These are phyloP conservation scores for Colletotrichum simmondsii DNA, from an alignment of 2,329 filamentous ascomycete genomes.

Conservation along the genomic window DNA sequence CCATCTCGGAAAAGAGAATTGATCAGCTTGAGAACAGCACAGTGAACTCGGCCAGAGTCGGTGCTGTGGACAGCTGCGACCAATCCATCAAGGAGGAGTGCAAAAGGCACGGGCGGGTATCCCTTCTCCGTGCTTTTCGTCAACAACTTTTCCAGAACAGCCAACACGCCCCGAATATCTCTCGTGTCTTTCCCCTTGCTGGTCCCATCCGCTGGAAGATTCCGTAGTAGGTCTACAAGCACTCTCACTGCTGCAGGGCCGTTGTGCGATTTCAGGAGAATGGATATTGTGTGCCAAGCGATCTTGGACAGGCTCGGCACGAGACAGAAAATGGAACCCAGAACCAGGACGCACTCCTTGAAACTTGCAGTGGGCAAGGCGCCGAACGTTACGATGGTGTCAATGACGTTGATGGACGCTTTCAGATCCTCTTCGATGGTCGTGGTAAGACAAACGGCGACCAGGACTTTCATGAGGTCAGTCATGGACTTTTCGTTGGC, in stretches of 20 bases:
- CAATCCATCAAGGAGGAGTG: slow-evolving; percentile 68
- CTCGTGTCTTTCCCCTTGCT: slow-evolving; percentile 63
- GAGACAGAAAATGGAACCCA: slow-evolving; percentile 78
- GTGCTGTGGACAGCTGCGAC: slow-evolving; percentile 59
- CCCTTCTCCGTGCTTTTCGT: slow-evolving; percentile 68
- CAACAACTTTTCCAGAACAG: slow-evolving; percentile 72
- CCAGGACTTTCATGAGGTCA: slow-evolving; percentile 69
- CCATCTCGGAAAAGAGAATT: slow-evolving; percentile 66
- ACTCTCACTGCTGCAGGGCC: slow-evolving; percentile 76
- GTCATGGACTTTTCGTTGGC: slow-evolving; percentile 72
- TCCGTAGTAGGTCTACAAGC: slow-evolving; percentile 70
- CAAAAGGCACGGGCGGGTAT: slow-evolving; percentile 69
- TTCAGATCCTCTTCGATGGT: slow-evolving; percentile 72
- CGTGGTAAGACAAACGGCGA: slow-evolving; percentile 76
- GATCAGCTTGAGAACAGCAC: slow-evolving; percentile 61
- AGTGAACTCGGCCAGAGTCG: slow-evolving; percentile 56
- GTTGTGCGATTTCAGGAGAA: slow-evolving; percentile 79
- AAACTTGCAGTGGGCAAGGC: slow-evolving; percentile 73
- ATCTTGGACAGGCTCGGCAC: slow-evolving; percentile 69
- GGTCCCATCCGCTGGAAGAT: slow-evolving; percentile 55
- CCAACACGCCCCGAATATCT: slow-evolving; percentile 71
- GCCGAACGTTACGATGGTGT: slow-evolving; percentile 78
- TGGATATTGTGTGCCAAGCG: slow-evolving; percentile 77
- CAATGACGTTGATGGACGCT: slow-evolving; percentile 74
- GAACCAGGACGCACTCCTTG: slow-evolving; percentile 73